Evolutionary conservation across 1,284 basidiomycete genomes (phyloP).

Genomic region (Pterulicium gracile): DNA sequence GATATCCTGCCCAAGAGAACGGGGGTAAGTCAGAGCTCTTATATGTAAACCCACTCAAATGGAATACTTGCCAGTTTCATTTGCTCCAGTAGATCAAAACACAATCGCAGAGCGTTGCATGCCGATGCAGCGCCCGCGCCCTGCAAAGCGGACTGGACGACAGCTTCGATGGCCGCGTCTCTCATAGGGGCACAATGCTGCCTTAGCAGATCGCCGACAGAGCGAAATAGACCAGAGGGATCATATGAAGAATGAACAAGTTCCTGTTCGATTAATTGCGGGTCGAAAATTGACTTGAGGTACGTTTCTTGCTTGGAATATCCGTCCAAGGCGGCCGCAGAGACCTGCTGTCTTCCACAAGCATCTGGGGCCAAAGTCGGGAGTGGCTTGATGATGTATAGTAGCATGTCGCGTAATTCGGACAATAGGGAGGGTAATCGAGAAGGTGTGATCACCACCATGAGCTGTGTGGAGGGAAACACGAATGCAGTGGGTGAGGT

Average conservation of each 20-base stretch:
- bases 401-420: constrained; percentile 75
- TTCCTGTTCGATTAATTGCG: constrained; percentile 72
- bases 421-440: constrained; percentile 63
- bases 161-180: constrained; percentile 73
- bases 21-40: constrained; percentile 14
- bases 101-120: constrained; percentile 69
- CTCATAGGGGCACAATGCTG: constrained; percentile 91
- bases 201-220: constrained; percentile 77
- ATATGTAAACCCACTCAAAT: constrained; percentile 10
- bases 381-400: constrained; percentile 73
- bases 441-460: constrained; percentile 62
- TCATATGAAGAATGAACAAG: constrained; percentile 73
- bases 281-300: constrained; percentile 57
- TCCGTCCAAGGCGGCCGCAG: constrained; percentile 41
- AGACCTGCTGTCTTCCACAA: too few species aligned
- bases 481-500: constrained; percentile 32
- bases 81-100: constrained; percentile 86
- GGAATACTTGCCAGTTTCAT: constrained; percentile 78
- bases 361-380: background rate
- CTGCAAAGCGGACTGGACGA: constrained; percentile 62
- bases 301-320: constrained; percentile 39
- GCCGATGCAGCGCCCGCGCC: constrained; percentile 48
- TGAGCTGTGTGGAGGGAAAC: constrained; percentile 29
- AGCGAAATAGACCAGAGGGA: constrained; percentile 68
- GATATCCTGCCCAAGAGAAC: constrained; percentile 58